Conservation (phyloP, 2,329 filamentous ascomycete species). For the Penicillium psychrosexuale region DNA sequence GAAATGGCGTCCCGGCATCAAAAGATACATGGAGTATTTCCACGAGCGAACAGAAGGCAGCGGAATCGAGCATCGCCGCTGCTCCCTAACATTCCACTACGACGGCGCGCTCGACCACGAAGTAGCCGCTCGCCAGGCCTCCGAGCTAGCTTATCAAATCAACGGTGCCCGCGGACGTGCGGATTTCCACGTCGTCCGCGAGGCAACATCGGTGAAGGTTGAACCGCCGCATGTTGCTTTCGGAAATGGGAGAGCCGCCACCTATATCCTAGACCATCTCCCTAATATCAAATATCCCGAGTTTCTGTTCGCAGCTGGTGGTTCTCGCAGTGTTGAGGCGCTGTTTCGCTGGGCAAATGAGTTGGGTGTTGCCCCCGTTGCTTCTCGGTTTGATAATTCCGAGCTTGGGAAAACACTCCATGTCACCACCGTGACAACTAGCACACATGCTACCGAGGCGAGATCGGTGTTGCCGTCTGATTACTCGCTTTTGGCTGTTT, state of each 20-base stretch:
- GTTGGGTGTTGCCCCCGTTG: constrained; percentile 49
- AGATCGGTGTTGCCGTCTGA: constrained; percentile 78
- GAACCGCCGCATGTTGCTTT: constrained; percentile 69
- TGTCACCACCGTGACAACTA: constrained; percentile 79
- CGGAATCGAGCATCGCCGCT: constrained; percentile 79
- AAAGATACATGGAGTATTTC: constrained; percentile 81
- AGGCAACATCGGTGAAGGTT: constrained; percentile 76
- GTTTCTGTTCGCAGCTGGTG: constrained; percentile 83
- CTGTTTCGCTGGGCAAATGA: constrained; percentile 93
- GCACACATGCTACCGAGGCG: constrained; percentile 80
- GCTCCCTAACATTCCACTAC: constrained; percentile 84
- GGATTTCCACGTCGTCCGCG: constrained; percentile 74
- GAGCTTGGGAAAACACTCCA: not conserved
- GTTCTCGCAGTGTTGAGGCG: constrained; percentile 84
- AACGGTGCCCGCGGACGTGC: constrained; percentile 84
- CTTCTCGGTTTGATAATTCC: not conserved
- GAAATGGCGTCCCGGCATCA: constrained; percentile 78
- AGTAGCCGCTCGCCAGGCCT: constrained; percentile 73
- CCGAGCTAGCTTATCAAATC: constrained; percentile 87
- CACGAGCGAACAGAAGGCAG: constrained; percentile 82
- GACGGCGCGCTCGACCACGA: constrained; percentile 72
- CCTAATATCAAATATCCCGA: constrained; percentile 61
- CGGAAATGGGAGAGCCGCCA: constrained; percentile 53
- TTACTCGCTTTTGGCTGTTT: constrained; percentile 9
- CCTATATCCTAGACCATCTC: constrained; percentile 63